Evolutionary conservation across 2,329 filamentous ascomycete species (phyloP), one percentile per base, ranked within the genome.

Genomic region (Scedosporium minutisporum): DNA sequence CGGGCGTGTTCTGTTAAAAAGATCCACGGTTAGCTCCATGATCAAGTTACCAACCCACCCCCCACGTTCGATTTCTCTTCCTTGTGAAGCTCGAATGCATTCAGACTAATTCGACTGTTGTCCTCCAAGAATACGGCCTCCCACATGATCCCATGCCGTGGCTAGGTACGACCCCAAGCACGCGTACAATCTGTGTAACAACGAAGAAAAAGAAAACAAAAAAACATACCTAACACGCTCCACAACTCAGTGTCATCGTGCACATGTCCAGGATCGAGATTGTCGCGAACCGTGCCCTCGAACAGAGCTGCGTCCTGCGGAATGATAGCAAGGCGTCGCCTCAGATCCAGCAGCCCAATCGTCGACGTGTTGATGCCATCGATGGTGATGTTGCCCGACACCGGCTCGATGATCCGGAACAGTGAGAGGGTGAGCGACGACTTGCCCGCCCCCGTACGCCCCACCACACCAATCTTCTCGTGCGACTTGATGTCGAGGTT

Each of bases 381-480:
- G 70, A 99, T 96, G 68, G 86, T 89, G 68, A 99, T 95, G 69
- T 88, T 83, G 61, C 95, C 95, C 51, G 85, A 85, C 44, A 82
- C 84, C 2, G 93, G 86, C 76, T 99, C 96, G 65, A 99, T 97
- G 67, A 99, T 92, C 61, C 96, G 87, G 84, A 99, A 99, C 21
- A 99, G 80, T 2, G 95, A 88, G 65, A 99, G 81, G 0, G 95
- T 97, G 65, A 99, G 79, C 9, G 92, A 96, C 65, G 91, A 96
- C 79, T 99, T 99, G 71, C 95, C 95, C 38, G 95, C 95, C 62
- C 95, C 95, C 0, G 95, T 99, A 58, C 95, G 89, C 62, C 95
- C 95, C 38, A 99, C 95, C 10, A 99, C 93, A 65, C 95, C 95
- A 73, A 99, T 95, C 82, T 97, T 99, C 79, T 99, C 95, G 71